Evolutionary conservation across 805 yeast genomes (phyloP).

Genomic region (Tetrapisispora arboricola): DNA sequence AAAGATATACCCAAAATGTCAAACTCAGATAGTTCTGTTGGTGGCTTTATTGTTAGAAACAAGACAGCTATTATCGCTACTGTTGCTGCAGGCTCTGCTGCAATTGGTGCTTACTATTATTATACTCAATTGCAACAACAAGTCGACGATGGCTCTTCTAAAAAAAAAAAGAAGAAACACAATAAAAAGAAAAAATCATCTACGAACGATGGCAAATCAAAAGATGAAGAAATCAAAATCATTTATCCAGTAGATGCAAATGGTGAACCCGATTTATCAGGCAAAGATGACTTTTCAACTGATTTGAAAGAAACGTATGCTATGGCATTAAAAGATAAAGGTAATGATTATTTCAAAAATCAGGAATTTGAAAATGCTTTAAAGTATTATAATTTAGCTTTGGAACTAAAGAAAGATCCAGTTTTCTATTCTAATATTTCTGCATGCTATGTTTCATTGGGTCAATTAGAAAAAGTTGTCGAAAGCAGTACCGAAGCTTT

Average conservation of each 20-base stretch:
- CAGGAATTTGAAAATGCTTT: conserved; percentile 70
- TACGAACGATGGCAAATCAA: conserved; percentile 16
- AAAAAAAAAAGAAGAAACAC: conserved; percentile 35
- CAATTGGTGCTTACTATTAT: conserved; percentile 50
- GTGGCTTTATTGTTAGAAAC: conserved; percentile 32
- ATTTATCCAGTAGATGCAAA: conserved; percentile 43
- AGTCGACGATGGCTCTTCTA: conserved; percentile 6
- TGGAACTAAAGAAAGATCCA: conserved; percentile 68
- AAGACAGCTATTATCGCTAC: conserved; percentile 56
- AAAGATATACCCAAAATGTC: neutral
- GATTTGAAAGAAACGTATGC: conserved; percentile 57
- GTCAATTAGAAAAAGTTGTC: conserved; percentile 72
- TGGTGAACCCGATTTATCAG: conserved; percentile 50
- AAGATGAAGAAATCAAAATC: conserved; percentile 7
- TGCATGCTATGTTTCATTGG: conserved; percentile 83
- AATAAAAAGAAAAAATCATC: conserved; percentile 25
- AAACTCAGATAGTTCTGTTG: conserved; percentile 21
- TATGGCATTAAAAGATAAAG: conserved; percentile 73
- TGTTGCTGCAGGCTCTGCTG: conserved; percentile 53
- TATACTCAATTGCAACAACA: conserved; percentile 29
- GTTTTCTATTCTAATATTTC: conserved; percentile 92
- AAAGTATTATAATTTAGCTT: conserved; percentile 67
- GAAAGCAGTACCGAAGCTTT: conserved; percentile 83
- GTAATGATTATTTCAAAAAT: conserved; percentile 65
- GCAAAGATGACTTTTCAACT: conserved; percentile 35